A percentile compares a stretch with the other conserved stretches of the same genome.
phyloP scores from a whole-genome alignment of 2,329 filamentous ascomycete genomes.

The Aspergillus ochraceoroseus region DNA sequence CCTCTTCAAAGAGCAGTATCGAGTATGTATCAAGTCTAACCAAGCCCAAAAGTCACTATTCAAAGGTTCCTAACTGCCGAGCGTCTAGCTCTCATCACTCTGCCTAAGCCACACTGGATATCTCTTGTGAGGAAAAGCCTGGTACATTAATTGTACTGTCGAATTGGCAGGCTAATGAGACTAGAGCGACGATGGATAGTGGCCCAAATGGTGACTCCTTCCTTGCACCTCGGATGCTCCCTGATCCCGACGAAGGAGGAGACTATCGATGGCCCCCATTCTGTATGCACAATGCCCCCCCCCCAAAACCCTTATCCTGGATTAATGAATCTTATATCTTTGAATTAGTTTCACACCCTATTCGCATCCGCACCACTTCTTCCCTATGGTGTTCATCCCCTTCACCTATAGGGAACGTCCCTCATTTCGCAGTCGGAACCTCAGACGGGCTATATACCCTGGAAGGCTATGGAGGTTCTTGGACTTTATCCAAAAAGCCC shows the following conservation, averaged over 20 bases:
- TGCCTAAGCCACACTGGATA: slow-evolving; percentile 36
- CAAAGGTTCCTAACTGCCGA: no score
- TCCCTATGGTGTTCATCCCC: slow-evolving; percentile 39
- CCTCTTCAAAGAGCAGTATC: slow-evolving; percentile 31
- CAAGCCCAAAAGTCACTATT: no score
- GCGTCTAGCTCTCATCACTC: slow-evolving; percentile 34
- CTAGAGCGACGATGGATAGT: slow-evolving; percentile 37
- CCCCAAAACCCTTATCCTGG: neutral
- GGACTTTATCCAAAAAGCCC: slow-evolving; percentile 29
- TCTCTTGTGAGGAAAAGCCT: slow-evolving; percentile 27
- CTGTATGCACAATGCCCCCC: slow-evolving; percentile 21
- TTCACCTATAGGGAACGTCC: slow-evolving; percentile 28
- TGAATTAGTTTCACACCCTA: slow-evolving; percentile 28
- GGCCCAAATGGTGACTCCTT: slow-evolving; percentile 32
- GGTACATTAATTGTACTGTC: slow-evolving; percentile 3
- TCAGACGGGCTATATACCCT: slow-evolving; percentile 36
- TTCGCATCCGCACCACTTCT: slow-evolving; percentile 25
- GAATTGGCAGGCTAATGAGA: slow-evolving; percentile 18
- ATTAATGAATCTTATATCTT: no score
- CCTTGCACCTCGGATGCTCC: slow-evolving; percentile 30
- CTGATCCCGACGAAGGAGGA: slow-evolving; percentile 31
- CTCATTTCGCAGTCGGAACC: slow-evolving; percentile 38
- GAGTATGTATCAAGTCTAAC: slow-evolving; percentile 29
- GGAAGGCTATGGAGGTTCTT: slow-evolving; percentile 27
- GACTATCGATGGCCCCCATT: slow-evolving; percentile 31